phyloP scores from a whole-genome alignment of 352 stramenopile species.

The Phytophthora pinifolia region DNA sequence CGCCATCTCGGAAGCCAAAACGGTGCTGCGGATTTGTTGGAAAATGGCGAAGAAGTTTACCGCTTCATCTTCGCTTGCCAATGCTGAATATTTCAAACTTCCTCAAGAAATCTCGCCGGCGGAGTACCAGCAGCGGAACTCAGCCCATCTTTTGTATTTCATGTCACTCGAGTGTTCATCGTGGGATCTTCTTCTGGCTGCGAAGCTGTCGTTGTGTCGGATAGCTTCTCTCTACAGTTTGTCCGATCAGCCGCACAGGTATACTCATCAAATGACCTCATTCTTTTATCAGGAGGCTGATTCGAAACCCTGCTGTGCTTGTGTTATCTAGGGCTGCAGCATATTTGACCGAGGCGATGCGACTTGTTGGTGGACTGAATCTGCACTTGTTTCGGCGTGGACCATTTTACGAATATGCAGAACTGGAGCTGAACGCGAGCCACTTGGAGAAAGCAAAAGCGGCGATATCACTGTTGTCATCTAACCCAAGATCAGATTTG shows the following conservation, averaged over 20 bases:
- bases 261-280: constrained; percentile 2
- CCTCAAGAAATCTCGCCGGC: constrained; percentile 35
- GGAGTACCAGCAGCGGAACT: constrained; percentile 15
- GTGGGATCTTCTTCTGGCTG: constrained; percentile 61
- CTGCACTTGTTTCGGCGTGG: constrained; percentile 50
- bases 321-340: constrained; percentile 32
- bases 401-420: constrained; percentile 66
- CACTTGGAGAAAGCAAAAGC: constrained; percentile 47
- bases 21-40: constrained; percentile 66
- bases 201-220: constrained; percentile 62
- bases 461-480: constrained; percentile 44
- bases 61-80: constrained; percentile 6
- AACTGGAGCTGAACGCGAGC: constrained; percentile 55
- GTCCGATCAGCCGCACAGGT: constrained; percentile 55
- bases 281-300: constrained; percentile 6
- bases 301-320: constrained; percentile 5
- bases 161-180: constrained; percentile 69
- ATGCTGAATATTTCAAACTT: constrained; percentile 37
- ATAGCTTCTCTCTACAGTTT: constrained; percentile 58
- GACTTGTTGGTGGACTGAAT: constrained; percentile 63
- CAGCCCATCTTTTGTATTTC: constrained; percentile 48
- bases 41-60: constrained; percentile 57
- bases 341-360: constrained; percentile 71
- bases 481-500: not conserved
- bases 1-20: constrained; percentile 60